Evolutionary conservation across 495 filamentous ascomycete species (phyloP).

Genomic region (Daldinia caldariorum): DNA sequence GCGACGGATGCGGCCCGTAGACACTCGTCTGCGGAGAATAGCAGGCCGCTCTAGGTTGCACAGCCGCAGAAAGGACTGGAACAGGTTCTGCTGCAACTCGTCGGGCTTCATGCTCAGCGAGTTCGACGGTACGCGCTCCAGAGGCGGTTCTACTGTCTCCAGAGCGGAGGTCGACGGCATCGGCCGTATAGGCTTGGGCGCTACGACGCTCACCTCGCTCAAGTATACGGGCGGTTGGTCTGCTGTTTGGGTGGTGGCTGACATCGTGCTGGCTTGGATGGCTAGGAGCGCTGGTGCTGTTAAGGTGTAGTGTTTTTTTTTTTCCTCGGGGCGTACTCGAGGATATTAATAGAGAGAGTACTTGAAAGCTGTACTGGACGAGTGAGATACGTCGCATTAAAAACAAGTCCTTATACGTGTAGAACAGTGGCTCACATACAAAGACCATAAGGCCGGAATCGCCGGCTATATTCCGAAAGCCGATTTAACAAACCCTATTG

Average conservation of each 20-base stretch:
- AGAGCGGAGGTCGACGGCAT: not conserved
- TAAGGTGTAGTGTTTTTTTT: not conserved
- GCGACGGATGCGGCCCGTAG: not conserved
- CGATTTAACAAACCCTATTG: not conserved
- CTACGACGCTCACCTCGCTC: not conserved
- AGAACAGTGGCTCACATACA: not conserved
- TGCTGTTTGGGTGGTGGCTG: not conserved
- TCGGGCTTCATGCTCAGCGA: not conserved
- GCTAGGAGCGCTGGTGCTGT: not conserved
- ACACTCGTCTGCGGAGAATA: not conserved
- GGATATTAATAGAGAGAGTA: not conserved
- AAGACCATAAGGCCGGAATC: not conserved
- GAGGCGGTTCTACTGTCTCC: not conserved
- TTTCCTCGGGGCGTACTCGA: not conserved
- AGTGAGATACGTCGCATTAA: not conserved
- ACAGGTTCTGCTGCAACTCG: not conserved
- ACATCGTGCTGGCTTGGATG: not conserved
- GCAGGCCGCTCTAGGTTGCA: not conserved
- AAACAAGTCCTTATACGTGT: not conserved
- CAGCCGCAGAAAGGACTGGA: not conserved
- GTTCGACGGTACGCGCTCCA: not conserved
- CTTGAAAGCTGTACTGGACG: not conserved
- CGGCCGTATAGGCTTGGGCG: not conserved
- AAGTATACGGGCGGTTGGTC: not conserved
- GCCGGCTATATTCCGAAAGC: not conserved